Base-by-base conservation (phyloP, 768 basidiomycete genomes). In the Collybiopsis confluens region DNA sequence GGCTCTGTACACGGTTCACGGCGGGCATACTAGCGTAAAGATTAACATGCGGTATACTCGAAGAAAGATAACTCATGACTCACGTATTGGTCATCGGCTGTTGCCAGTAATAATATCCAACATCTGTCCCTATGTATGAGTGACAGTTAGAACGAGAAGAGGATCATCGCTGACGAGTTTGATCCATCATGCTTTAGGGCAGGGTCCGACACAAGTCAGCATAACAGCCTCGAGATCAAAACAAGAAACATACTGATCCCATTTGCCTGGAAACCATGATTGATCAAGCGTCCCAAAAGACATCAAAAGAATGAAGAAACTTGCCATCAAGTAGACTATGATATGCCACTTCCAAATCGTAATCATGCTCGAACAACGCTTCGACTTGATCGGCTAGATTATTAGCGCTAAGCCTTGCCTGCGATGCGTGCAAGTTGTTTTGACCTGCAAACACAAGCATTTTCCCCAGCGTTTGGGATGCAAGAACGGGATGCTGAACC, bases 51-150 rank as follows among this genome's bases (percentile, higher is more conserved):
- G n/a, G n/a, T n/a, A n/a, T n/a, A n/a, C n/a, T n/a, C n/a, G n/a
- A n/a, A n/a, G n/a, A n/a, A n/a, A n/a, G n/a, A n/a, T n/a, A n/a
- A n/a, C n/a, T n/a, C 36, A 15, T 0, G 8, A 65, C 75, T 38
- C 50, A 80, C 76, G 78, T 77, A 64, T 88, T 80, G 13, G 76
- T 73, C 78, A 81, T 81, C 3, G 85, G 84, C 60, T 85, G 83
- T 56, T 89, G 86, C 82, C 85, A 86, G 65, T 88, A 86, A 56
- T 75, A 80, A 56, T 83, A 86, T 51, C 78, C 78, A 54, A 82
- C 61, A 65, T 81, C 73, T 77, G 53, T n/a, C 40, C 54, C 24
- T 0, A 28, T 36, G 6, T 28, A 18, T 47, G 20, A 47, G 6
- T 11, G 28, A 47, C 30, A 10, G 5, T 33, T n/a, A 33, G 8